Evolutionary conservation across 2,329 filamentous ascomycete species (phyloP).

Genomic region (Phoma herbarum): DNA sequence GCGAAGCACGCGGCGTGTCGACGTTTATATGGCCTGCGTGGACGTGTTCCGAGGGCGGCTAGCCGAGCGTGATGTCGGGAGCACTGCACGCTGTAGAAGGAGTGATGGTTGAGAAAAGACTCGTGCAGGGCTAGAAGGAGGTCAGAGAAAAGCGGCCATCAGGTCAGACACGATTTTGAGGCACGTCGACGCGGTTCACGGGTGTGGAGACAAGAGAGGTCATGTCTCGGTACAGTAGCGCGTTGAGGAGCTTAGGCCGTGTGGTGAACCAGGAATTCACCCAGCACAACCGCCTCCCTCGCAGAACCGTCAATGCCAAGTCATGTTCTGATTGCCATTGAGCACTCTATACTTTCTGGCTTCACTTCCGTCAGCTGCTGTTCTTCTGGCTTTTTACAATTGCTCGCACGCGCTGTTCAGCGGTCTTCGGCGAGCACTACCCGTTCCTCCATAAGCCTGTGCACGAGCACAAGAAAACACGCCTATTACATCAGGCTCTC

Average conservation of each 20-base stretch:
- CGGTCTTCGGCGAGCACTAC: constrained; percentile 24
- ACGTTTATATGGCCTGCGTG: constrained; percentile 27
- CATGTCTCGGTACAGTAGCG: constrained; percentile 27
- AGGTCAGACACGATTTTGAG: constrained; percentile 45
- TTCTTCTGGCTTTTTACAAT: not conserved
- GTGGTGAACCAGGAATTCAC: constrained; percentile 31
- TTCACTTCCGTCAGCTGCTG: not conserved
- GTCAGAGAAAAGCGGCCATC: constrained; percentile 48
- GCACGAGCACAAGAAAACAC: constrained; percentile 41
- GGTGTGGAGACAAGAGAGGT: constrained; percentile 35
- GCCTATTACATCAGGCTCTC: constrained; percentile 39
- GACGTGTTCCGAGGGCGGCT: constrained; percentile 36
- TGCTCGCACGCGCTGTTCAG: constrained; percentile 14
- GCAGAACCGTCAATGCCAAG: constrained; percentile 17
- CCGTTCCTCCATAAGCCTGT: constrained; percentile 33
- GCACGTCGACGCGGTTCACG: constrained; percentile 41
- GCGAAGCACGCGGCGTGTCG: constrained; percentile 47
- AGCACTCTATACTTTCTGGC: not conserved
- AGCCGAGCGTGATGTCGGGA: constrained; percentile 35
- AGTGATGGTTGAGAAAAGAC: constrained; percentile 24
- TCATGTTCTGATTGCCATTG: not conserved
- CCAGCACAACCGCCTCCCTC: constrained; percentile 25
- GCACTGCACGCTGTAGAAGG: constrained; percentile 28
- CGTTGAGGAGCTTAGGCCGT: constrained; percentile 39
- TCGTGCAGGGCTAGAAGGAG: constrained; percentile 29